Percentiles rank a stretch among this genome's conserved stretches.
Evolutionary conservation across 2,329 filamentous ascomycete species (phyloP).

Genomic region (Fusarium annulatum): DNA sequence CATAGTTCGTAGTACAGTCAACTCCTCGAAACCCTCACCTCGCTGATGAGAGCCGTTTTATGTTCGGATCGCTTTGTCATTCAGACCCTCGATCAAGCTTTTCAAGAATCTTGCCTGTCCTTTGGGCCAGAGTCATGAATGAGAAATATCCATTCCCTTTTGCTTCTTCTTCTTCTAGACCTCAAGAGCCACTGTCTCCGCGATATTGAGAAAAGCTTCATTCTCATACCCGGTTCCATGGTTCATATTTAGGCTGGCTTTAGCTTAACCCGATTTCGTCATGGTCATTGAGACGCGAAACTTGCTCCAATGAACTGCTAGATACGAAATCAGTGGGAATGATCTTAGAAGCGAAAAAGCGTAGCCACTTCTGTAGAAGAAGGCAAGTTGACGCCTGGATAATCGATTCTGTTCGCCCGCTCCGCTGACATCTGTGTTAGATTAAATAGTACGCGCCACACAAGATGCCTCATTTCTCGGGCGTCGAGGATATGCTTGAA

Average conservation of each 20-base stretch:
- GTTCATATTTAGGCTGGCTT: neutral
- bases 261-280: neutral
- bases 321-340: conserved; percentile 42
- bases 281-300: neutral
- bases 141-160: neutral
- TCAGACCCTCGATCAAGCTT: neutral
- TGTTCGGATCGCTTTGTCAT: accelerated
- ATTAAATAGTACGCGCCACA: neutral
- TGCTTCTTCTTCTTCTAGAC: conserved; percentile 2
- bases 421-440: neutral
- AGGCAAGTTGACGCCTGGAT: neutral
- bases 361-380: conserved; percentile 49
- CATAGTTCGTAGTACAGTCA: neutral
- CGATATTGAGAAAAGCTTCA: neutral
- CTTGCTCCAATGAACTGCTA: neutral
- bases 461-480: neutral
- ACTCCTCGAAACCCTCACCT: neutral
- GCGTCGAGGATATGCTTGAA: neutral
- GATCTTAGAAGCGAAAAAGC: conserved; percentile 50
- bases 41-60: neutral
- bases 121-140: neutral
- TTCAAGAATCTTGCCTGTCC: neutral
- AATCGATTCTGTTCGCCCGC: neutral
- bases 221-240: conserved; percentile 18
- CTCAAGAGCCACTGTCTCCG: neutral